phyloP scores from a whole-genome alignment of 768 basidiomycete species.

The Agrocybe praecox region DNA sequence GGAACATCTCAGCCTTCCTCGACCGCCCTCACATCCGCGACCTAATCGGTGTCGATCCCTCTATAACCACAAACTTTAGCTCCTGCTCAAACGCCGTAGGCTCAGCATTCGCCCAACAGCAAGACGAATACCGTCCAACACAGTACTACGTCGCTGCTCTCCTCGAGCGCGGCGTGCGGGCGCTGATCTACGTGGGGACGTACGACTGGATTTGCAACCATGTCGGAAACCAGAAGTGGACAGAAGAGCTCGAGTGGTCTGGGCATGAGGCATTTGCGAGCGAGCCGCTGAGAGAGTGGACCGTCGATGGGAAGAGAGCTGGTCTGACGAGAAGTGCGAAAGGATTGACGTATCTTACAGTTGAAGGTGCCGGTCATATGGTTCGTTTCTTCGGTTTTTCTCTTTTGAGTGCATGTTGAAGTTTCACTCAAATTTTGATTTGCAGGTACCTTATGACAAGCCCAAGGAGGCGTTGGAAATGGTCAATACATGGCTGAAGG shows the following conservation, averaged over 20 bases:
- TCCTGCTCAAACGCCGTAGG: constrained; percentile 40
- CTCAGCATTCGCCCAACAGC: constrained; percentile 42
- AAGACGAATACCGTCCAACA: constrained; percentile 47
- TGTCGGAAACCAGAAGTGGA: constrained; percentile 75
- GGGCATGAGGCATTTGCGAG: constrained; percentile 47
- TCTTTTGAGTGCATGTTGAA: neutral
- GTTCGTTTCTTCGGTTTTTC: constrained; percentile 38
- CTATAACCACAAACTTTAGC: constrained; percentile 31
- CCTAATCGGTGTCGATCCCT: constrained; percentile 62
- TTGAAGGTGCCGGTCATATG: constrained; percentile 76
- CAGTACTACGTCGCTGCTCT: constrained; percentile 63
- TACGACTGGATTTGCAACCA: constrained; percentile 80
- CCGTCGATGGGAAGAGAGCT: constrained; percentile 43
- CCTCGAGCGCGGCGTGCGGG: constrained; percentile 69
- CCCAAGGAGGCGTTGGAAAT: constrained; percentile 52
- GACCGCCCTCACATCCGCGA: constrained; percentile 54
- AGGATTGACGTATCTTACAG: constrained; percentile 62
- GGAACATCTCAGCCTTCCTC: constrained; percentile 63
- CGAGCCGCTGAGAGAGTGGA: constrained; percentile 56
- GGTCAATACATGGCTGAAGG: constrained; percentile 48
- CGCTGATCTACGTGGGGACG: constrained; percentile 69
- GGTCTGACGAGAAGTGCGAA: constrained; percentile 39
- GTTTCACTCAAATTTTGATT: neutral
- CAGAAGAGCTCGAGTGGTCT: constrained; percentile 68
- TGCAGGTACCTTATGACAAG: constrained; percentile 62